Conservation (phyloP, 257 asterid genomes). For the Nicotiana tabacum region DNA sequence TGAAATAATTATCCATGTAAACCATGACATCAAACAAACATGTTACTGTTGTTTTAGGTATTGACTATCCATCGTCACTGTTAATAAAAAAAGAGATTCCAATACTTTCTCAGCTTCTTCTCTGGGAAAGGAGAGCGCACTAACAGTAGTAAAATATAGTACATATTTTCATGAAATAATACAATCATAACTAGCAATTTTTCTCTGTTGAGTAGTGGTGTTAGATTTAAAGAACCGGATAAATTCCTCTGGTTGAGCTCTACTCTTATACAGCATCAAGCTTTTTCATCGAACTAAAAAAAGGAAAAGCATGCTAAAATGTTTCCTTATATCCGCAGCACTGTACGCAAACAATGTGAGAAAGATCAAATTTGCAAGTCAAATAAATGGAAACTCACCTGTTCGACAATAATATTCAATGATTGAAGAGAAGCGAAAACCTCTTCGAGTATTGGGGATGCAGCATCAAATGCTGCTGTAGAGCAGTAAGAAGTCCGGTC, state of each 20-base stretch:
- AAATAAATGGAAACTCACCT: conserved; percentile 36
- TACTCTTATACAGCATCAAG: background rate
- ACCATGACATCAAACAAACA: background rate
- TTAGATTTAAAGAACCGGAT: background rate
- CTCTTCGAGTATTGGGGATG: conserved; percentile 72
- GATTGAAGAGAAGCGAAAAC: conserved; percentile 59
- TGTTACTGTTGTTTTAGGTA: background rate
- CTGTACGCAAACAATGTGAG: background rate
- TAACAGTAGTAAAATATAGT: background rate
- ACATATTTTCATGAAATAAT: background rate
- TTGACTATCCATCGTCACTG: background rate
- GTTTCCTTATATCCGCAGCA: background rate
- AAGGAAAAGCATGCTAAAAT: background rate
- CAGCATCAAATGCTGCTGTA: conserved; percentile 66
- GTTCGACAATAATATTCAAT: conserved; percentile 77
- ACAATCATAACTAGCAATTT: background rate
- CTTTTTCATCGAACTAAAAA: background rate
- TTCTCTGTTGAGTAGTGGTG: background rate
- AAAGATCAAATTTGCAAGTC: background rate
- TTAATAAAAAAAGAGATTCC: background rate
- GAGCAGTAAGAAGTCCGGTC: conserved; percentile 76
- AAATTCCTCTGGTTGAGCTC: background rate
- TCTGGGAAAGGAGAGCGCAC: background rate
- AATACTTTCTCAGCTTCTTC: background rate
- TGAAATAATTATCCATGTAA: background rate